Percentiles rank a stretch among this genome's conserved stretches.
Evolutionary conservation across 1,284 basidiomycete species (phyloP).

Genomic region (Meripilus lineatus): DNA sequence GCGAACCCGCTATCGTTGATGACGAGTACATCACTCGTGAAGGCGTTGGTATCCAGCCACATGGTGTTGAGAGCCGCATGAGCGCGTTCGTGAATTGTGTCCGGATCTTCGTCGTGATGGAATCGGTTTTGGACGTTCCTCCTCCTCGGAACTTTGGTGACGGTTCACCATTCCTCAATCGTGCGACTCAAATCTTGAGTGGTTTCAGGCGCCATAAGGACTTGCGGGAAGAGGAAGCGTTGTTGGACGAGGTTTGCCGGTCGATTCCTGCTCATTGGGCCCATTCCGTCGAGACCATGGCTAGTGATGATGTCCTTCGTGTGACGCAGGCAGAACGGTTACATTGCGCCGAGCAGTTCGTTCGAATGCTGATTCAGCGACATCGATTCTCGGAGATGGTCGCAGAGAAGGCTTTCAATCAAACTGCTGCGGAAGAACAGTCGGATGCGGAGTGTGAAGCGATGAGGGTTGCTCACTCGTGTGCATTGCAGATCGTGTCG

Average conservation of each 20-base stretch:
- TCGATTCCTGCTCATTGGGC: slow-evolving; percentile 75
- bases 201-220: slow-evolving; percentile 55
- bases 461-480: slow-evolving; percentile 63
- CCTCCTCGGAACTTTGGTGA: slow-evolving; percentile 55
- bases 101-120: slow-evolving; percentile 78
- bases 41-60: slow-evolving; percentile 59
- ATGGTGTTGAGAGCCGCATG: slow-evolving; percentile 57
- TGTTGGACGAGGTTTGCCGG: slow-evolving; percentile 74
- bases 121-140: slow-evolving; percentile 70
- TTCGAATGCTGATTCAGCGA: slow-evolving; percentile 75
- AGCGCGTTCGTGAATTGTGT: slow-evolving; percentile 74
- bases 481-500: slow-evolving; percentile 76
- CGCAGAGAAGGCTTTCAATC: slow-evolving; percentile 50
- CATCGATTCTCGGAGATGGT: slow-evolving; percentile 71
- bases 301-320: slow-evolving; percentile 81
- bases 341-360: slow-evolving; percentile 81
- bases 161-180: slow-evolving; percentile 55
- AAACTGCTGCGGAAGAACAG: slow-evolving; percentile 42
- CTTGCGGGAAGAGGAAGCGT: slow-evolving; percentile 71
- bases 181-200: slow-evolving; percentile 52
- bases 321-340: slow-evolving; percentile 83
- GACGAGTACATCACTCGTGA: slow-evolving; percentile 83
- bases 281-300: slow-evolving; percentile 74
- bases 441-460: slow-evolving; percentile 63
- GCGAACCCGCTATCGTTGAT: slow-evolving; percentile 79